Percentiles rank a stretch among this genome's conserved stretches.
Conservation (phyloP, 176 grass and related monocot species). For the Guadua angustifolia region DNA sequence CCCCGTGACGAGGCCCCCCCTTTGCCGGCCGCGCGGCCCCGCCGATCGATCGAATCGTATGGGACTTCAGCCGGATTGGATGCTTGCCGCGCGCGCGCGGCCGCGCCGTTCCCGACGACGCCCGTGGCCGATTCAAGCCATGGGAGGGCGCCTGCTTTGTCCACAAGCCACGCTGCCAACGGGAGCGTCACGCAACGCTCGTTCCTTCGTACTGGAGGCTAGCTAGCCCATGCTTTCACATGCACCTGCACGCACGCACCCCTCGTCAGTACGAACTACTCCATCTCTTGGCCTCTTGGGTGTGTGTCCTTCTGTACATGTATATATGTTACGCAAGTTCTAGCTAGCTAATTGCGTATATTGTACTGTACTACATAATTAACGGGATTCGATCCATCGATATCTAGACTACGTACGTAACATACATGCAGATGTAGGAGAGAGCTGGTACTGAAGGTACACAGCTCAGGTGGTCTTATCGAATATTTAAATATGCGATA, state of each 20-base stretch:
- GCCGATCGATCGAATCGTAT: neutral
- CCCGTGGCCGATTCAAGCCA: neutral
- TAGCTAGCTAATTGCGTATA: neutral
- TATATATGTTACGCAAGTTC: neutral
- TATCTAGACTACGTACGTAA: neutral
- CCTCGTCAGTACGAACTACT: constrained; percentile 3
- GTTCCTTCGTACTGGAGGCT: neutral
- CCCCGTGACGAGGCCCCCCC: neutral
- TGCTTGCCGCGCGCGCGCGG: neutral
- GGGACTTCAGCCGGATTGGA: neutral
- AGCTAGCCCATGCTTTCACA: constrained; percentile 4
- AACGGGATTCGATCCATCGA: neutral
- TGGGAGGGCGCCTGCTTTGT: constrained; percentile 1
- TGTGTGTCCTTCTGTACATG: neutral
- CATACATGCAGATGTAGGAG: neutral
- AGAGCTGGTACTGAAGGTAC: too few relatives aligned
- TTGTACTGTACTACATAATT: neutral
- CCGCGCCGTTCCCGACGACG: constrained; percentile 26
- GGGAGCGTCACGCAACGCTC: constrained; percentile 27
- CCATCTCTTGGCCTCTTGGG: neutral
- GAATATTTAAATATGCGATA: too few relatives aligned
- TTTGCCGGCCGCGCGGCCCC: neutral
- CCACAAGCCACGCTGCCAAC: constrained; percentile 27
- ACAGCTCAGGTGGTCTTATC: neutral
- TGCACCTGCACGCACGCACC: neutral